Base-by-base conservation (phyloP, 257 asterid species). In the Capsicum rhomboideum region DNA sequence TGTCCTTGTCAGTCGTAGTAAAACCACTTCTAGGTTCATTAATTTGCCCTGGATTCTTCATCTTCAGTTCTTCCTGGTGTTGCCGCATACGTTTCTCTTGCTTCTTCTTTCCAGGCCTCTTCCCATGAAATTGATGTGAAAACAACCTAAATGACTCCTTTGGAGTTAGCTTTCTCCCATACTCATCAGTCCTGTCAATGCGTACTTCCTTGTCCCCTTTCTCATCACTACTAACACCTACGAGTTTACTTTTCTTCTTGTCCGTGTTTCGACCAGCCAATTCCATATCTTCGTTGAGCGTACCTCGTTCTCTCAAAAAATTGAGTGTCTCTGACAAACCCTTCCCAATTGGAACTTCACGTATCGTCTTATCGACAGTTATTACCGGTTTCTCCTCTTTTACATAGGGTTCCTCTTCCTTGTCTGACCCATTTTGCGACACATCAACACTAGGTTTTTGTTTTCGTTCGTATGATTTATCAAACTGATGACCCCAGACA, bases 211-310 rank as follows among this genome's bases (percentile, higher is more conserved):
- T 92, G 40, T 86, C 82, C 79, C 90, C 92, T 11, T 86, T 87
- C n/a, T 69, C 53, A 71, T 50, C 79, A 12, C 88, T 93, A 78
- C 85, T 69, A 75, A 96, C 84, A 82, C 96, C 95, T n/a, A 92
- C 93, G 85, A 94, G 98, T 85, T 94, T 96, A 91, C 92, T 92
- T 88, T 92, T 94, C 67, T 92, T 94, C 94, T 94, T 93, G 90
- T 96, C 99, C 95, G 91, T 93, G 91, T 94, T 94, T 87, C 98
- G 93, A 84, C 98, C 98, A 84, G 98, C 98, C 95, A 96, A 93
- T 85, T 96, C 99, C 52, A 90, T 80, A 78, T 93, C 91, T 89
- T 11, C 99, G 90, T 93, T 94, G 20, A 96, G 93, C 50, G 97
- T 83, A 79, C 98, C 98, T 82, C 95, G 86, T 29, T 92, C 94